Conservation (phyloP, 805 yeast genomes). For the Yarrowia porcina region DNA sequence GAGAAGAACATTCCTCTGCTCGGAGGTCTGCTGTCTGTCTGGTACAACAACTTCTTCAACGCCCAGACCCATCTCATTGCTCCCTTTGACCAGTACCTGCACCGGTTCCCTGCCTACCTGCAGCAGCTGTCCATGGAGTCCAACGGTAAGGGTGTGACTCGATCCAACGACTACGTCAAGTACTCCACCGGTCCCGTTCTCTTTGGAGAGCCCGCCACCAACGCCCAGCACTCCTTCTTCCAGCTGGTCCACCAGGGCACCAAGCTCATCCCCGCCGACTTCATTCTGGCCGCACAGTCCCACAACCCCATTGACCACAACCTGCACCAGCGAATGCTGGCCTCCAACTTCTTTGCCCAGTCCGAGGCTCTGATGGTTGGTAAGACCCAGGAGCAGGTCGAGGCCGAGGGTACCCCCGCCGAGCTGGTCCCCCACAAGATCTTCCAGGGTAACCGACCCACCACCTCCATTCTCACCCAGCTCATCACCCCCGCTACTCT, state of each 20-base stretch:
- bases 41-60: constrained; percentile 98
- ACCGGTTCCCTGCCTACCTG: constrained; percentile 98
- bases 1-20: constrained; percentile 88
- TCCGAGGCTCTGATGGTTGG: constrained; percentile 97
- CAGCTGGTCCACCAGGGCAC: constrained; percentile 99
- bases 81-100: constrained; percentile 97
- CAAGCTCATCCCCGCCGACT: constrained; percentile 94
- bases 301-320: constrained; percentile 95
- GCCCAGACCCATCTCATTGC: constrained; percentile 98
- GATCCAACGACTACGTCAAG: constrained; percentile 85
- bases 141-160: constrained; percentile 95
- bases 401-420: constrained; percentile 85
- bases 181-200: constrained; percentile 94
- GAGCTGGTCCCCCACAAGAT: constrained; percentile 90
- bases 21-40: constrained; percentile 90
- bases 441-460: constrained; percentile 98
- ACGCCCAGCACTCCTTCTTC: constrained; percentile 99
- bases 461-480: constrained; percentile 94
- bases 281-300: constrained; percentile 93
- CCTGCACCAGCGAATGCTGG: constrained; percentile 95
- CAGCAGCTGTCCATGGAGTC: constrained; percentile 99
- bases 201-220: constrained; percentile 98
- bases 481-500: constrained; percentile 94
- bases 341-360: constrained; percentile 98
- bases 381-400: constrained; percentile 71